phyloP scores from a whole-genome alignment of 495 filamentous ascomycete species.

The Elaphomyces granulatus region DNA sequence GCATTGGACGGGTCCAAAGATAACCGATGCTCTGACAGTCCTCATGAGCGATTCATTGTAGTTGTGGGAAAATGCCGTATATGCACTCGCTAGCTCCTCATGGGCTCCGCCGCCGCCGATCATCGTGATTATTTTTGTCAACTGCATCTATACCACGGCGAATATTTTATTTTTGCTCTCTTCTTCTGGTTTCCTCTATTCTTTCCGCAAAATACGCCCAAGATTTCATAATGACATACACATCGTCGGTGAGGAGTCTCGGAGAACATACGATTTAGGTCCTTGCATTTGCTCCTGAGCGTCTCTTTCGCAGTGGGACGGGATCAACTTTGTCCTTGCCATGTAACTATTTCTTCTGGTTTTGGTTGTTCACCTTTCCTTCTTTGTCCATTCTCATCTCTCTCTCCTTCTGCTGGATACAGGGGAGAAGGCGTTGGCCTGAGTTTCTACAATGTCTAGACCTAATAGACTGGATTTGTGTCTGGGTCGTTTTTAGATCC shows the following conservation, averaged over 20 bases:
- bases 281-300: background rate
- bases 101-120: background rate
- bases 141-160: too few relatives aligned
- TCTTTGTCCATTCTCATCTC: background rate
- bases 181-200: too few relatives aligned
- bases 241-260: background rate
- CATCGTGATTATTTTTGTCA: background rate
- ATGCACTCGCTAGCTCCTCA: slow-evolving; percentile 26
- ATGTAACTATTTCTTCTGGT: background rate
- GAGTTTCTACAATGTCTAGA: background rate
- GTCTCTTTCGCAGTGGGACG: background rate
- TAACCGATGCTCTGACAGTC: slow-evolving; percentile 44
- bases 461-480: background rate
- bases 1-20: slow-evolving; percentile 48
- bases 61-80: slow-evolving; percentile 50
- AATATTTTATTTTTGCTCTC: too few relatives aligned
- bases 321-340: background rate
- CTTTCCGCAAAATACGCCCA: too few relatives aligned
- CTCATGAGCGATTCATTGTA: slow-evolving; percentile 65
- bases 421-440: background rate
- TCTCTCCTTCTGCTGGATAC: background rate
- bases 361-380: background rate
- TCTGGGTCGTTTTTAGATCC: background rate
- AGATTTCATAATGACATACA: too few relatives aligned
- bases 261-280: background rate